Base-by-base conservation (phyloP, 306 rosid genomes). In the Dryas alaskensis region DNA sequence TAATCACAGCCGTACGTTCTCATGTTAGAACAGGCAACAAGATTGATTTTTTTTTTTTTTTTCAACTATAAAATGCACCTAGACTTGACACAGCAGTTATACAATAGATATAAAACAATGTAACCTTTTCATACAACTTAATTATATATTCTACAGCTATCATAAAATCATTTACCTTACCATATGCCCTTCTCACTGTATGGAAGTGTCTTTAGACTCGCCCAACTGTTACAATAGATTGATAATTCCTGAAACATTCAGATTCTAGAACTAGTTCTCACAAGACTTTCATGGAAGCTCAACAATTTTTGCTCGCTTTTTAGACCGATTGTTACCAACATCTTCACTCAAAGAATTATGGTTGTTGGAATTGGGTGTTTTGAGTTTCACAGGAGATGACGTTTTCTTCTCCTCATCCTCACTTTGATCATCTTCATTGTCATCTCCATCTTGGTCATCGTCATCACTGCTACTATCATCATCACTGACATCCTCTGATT, bases 271-370 rank as follows among this genome's bases (percentile, higher is more conserved):
- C 79, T 52, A 78, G 12, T 12, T 44, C 37, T 31, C 54, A 40
- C 58, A 44, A 62, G 13, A 13, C 2, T 50, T 25, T 40, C 53
- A 83, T n/a, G 83, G 79, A 47, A 93, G 91, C 77, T 84, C 94
- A 42, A 86, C 75, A 52, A 93, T 93, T 76, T 77, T 87, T 0
- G 89, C 70, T 58, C 85, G 79, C 79, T 89, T 91, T 65, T 66
- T 78, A 25, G 87, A 78, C 62, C 64, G 52, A 16, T 14, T 67
- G 52, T 73, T 75, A 39, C 48, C 43, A 46, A 16, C 46, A 40
- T 74, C 79, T 78, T 83, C 78, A 40, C 65, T 54, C 5, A 65
- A 62, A 58, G 73, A 48, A 52, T 60, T 61, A 63, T 45, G 80
- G 31, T 57, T 65, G 45, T 37, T 51, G 49, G 82, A 73, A 55